Conservation (phyloP, 73 alveolate species). For the Paramecium caudatum region DNA sequence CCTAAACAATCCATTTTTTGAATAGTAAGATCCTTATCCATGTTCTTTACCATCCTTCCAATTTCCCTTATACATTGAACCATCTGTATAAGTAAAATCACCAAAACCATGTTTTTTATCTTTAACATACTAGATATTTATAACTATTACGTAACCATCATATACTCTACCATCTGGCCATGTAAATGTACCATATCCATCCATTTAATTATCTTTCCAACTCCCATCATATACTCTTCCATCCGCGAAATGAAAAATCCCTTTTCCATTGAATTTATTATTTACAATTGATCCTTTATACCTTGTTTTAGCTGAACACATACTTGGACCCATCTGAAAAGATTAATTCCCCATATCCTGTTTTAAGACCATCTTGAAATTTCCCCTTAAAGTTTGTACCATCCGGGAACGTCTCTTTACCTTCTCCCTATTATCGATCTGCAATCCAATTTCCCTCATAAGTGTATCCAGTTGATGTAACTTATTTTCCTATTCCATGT, state of each 20-base stretch:
- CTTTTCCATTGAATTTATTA: conserved; percentile 74
- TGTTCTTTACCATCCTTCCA: conserved; percentile 74
- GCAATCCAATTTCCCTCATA: conserved; percentile 79
- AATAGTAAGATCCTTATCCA: conserved; percentile 61
- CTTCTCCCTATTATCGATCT: conserved; percentile 80
- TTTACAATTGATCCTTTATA: conserved; percentile 68
- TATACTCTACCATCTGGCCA: conserved; percentile 69
- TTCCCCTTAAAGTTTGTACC: conserved; percentile 79
- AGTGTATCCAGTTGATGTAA: conserved; percentile 33
- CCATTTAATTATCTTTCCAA: conserved; percentile 64
- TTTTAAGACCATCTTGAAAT: conserved; percentile 78
- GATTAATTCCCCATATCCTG: conserved; percentile 77
- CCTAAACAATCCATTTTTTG: conserved; percentile 24
- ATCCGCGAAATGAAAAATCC: conserved; percentile 71
- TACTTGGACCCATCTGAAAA: conserved; percentile 80
- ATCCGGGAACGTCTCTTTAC: conserved; percentile 81
- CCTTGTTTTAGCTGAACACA: conserved; percentile 11
- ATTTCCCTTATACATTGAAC: conserved; percentile 58
- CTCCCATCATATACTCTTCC: conserved; percentile 75
- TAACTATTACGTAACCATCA: conserved; percentile 35
- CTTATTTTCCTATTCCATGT: conserved; percentile 76
- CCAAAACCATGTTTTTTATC: conserved; percentile 67
- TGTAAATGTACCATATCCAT: conserved; percentile 60
- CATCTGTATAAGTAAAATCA: conserved; percentile 61
- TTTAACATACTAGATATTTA: conserved; percentile 42